Conservation (phyloP, 306 rosid genomes). For the Aeschynomene evenia region DNA sequence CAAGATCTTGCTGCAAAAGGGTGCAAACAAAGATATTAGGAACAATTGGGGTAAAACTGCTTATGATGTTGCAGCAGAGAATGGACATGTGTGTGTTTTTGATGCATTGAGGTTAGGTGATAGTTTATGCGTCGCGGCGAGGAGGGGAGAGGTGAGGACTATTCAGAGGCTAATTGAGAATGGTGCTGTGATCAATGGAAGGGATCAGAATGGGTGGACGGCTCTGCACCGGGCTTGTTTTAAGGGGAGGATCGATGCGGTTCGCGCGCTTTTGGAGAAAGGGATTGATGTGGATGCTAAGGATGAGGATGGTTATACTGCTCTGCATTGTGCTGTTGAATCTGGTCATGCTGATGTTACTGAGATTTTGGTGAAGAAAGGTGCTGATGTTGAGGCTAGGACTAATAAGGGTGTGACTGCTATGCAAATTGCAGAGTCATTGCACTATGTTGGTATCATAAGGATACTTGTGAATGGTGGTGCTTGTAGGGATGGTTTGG, state of each 20-base stretch:
- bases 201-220: slow-evolving; percentile 80
- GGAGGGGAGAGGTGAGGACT: slow-evolving; percentile 64
- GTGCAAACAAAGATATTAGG: slow-evolving; percentile 67
- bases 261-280: slow-evolving; percentile 44
- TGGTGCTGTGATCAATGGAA: slow-evolving; percentile 59
- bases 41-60: slow-evolving; percentile 47
- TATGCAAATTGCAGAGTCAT: slow-evolving; percentile 58
- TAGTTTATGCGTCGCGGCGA: slow-evolving; percentile 56
- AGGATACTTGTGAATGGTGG: slow-evolving; percentile 53
- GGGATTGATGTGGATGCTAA: slow-evolving; percentile 55
- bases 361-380: slow-evolving; percentile 67
- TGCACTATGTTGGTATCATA: slow-evolving; percentile 52
- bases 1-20: slow-evolving; percentile 59
- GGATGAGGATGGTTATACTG: slow-evolving; percentile 75
- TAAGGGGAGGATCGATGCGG: slow-evolving; percentile 57
- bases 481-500: slow-evolving; percentile 24
- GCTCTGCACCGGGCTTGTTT: slow-evolving; percentile 75
- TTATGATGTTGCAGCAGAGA: slow-evolving; percentile 59
- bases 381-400: slow-evolving; percentile 57
- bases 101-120: slow-evolving; percentile 68
- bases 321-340: slow-evolving; percentile 72
- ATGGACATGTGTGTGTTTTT: slow-evolving; percentile 51
- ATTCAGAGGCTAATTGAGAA: slow-evolving; percentile 45
- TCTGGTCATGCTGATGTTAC: slow-evolving; percentile 56
- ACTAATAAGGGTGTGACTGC: slow-evolving; percentile 66